Evolutionary conservation across 2,329 filamentous ascomycete species (phyloP).

Genomic region (Pseudogymnoascus sp.): DNA sequence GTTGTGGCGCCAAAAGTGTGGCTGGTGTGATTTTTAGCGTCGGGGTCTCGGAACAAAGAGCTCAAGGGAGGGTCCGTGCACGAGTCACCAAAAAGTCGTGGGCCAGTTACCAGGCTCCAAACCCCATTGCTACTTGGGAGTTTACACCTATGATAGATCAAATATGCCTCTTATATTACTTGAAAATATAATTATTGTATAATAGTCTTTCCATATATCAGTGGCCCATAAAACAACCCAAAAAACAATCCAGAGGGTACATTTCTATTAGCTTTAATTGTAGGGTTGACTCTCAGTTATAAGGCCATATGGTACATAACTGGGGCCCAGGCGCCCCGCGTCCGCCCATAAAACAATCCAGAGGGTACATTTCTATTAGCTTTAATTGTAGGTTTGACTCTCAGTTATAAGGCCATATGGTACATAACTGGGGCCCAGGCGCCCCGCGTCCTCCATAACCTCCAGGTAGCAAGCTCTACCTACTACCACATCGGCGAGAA

Average conservation of each 20-base stretch:
- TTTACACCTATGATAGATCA: neutral
- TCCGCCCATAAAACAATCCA: neutral
- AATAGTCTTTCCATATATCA: neutral
- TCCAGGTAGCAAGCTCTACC: neutral
- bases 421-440: neutral
- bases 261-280: neutral
- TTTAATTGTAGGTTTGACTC: neutral
- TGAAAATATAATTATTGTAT: neutral
- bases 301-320: neutral
- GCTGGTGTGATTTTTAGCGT: slow-evolving; percentile 6
- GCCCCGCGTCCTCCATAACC: neutral
- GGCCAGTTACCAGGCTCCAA: neutral
- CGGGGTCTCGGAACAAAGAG: neutral
- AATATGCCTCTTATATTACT: neutral
- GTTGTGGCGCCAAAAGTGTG: slow-evolving; percentile 3
- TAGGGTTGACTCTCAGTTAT: neutral
- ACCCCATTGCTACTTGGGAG: neutral
- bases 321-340: neutral
- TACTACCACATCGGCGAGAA: neutral
- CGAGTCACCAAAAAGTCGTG: neutral
- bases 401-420: neutral
- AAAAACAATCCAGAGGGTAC: neutral
- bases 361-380: neutral
- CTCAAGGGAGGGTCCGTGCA: neutral
- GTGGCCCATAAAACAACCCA: too few species aligned